A percentile compares a stretch with the other conserved stretches of the same genome.
phyloP scores from a whole-genome alignment of 495 filamentous ascomycete genomes.

The Acidomyces sp. region DNA sequence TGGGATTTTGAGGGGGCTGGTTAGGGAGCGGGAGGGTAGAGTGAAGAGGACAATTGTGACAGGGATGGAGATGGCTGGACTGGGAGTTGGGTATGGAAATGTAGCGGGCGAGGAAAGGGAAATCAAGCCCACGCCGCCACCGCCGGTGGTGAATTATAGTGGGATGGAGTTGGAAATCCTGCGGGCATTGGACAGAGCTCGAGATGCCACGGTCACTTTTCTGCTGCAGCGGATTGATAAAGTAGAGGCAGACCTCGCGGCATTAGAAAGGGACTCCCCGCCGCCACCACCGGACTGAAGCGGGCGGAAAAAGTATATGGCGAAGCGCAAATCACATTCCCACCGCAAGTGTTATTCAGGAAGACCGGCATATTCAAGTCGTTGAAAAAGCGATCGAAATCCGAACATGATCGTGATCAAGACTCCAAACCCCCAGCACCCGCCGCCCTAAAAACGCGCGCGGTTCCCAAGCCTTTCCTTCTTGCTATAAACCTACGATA shows the following conservation, averaged over 20 bases:
- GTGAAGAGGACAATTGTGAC: constrained; percentile 16
- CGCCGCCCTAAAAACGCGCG: too few species aligned
- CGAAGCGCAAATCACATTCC: too few species aligned
- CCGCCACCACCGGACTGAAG: too few species aligned
- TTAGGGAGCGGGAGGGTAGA: constrained; percentile 28
- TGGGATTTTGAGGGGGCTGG: constrained; percentile 26
- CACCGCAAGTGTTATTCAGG: too few species aligned
- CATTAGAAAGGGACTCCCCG: too few species aligned
- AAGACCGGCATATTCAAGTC: too few species aligned
- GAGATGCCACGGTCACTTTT: constrained; percentile 33
- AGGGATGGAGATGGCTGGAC: constrained; percentile 26
- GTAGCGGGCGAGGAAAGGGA: constrained; percentile 13
- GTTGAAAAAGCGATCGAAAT: too few species aligned
- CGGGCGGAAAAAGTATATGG: too few species aligned
- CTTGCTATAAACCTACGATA: too few species aligned
- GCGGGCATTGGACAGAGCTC: constrained; percentile 29
- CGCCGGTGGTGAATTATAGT: constrained; percentile 22
- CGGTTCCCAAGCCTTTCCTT: too few species aligned
- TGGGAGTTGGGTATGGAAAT: constrained; percentile 27
- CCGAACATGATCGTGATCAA: too few species aligned
- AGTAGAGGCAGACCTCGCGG: constrained; percentile 23
- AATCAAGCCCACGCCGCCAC: not conserved
- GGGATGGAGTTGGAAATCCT: constrained; percentile 26
- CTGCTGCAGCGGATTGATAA: constrained; percentile 33
- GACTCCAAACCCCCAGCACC: too few species aligned